Percentiles rank a stretch among this genome's conserved stretches.
Conservation (phyloP, 305 asterid species). For the Euphrasia arctica region DNA sequence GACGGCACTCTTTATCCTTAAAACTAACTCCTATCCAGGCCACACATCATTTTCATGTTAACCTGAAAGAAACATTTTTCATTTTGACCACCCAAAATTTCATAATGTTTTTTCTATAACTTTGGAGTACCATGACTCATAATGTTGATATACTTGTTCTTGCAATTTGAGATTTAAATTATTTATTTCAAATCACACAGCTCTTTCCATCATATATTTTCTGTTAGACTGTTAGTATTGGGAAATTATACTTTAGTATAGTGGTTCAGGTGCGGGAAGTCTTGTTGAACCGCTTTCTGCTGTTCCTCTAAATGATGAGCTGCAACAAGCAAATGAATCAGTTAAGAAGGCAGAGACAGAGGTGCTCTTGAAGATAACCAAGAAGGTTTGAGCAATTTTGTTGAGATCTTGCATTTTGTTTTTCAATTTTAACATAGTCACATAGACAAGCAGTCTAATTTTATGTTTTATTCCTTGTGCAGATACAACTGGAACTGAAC, state of each 20-base stretch:
- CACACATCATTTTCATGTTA: constrained; percentile 19
- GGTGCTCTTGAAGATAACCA: constrained; percentile 75
- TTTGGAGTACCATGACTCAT: constrained; percentile 5
- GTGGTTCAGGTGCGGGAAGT: constrained; percentile 88
- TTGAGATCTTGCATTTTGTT: constrained; percentile 22
- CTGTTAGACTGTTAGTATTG: constrained; percentile 21
- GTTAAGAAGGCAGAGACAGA: constrained; percentile 87
- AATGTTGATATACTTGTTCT: constrained; percentile 2
- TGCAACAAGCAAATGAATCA: constrained; percentile 81
- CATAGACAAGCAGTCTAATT: constrained; percentile 8
- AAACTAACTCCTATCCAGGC: too few species aligned
- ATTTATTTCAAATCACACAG: constrained; percentile 24
- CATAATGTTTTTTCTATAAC: constrained; percentile 22
- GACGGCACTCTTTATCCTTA: too few species aligned
- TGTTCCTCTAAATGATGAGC: constrained; percentile 85
- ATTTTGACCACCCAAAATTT: constrained; percentile 18
- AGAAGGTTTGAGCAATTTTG: constrained; percentile 52
- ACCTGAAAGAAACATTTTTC: constrained; percentile 20
- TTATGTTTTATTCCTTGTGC: constrained; percentile 29
- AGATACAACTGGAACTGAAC: constrained; percentile 75
- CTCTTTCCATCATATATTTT: constrained; percentile 10
- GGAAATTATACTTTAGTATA: constrained; percentile 48
- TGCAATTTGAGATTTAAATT: constrained; percentile 19
- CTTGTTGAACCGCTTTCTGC: constrained; percentile 86
- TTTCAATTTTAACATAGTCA: neutral